Percentiles rank a stretch among this genome's conserved stretches.
These are phyloP conservation scores for Tribonema minus DNA, from an alignment of 108 stramenopile genomes.

Conservation along the genomic window DNA sequence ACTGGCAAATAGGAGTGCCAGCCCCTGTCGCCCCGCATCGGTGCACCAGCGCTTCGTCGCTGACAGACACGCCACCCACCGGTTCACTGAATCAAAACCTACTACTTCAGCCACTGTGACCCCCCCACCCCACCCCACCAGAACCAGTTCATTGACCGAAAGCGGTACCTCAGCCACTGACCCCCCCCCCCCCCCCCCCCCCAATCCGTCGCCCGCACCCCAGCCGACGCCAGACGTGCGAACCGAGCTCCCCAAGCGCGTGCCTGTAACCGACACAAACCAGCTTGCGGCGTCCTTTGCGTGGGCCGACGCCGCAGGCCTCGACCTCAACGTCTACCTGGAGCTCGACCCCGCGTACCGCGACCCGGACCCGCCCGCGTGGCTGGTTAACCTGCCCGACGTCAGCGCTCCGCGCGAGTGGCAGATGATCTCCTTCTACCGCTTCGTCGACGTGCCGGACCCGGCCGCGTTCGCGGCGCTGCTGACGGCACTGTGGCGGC, in stretches of 20 bases:
- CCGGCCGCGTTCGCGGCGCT: slow-evolving; percentile 18
- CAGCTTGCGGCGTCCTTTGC: neutral
- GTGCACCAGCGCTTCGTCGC: too few species aligned
- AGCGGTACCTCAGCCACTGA: too few species aligned
- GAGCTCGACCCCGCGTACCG: slow-evolving; percentile 32
- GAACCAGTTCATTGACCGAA: too few species aligned
- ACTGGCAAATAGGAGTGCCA: too few species aligned
- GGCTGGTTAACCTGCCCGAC: slow-evolving; percentile 25
- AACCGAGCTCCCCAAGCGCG: neutral
- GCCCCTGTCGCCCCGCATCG: too few species aligned
- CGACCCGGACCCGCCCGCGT: slow-evolving; percentile 29
- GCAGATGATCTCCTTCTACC: slow-evolving; percentile 55
- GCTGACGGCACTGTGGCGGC: slow-evolving; percentile 61
- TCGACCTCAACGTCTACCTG: slow-evolving; percentile 11
- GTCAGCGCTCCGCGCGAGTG: slow-evolving; percentile 1
- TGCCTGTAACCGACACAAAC: neutral
- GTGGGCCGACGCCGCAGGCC: slow-evolving; percentile 21
- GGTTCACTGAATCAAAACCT: too few species aligned
- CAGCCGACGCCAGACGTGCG: too few species aligned
- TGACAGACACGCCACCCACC: too few species aligned
- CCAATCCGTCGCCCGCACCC: too few species aligned
- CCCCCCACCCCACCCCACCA: too few species aligned
- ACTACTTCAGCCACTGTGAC: too few species aligned
- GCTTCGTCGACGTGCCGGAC: slow-evolving; percentile 29
- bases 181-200: too few species aligned